Percentiles rank a stretch among this genome's conserved stretches.
Evolutionary conservation across 2,329 filamentous ascomycete species (phyloP).

Genomic region (Sporothrix euskadiensis): DNA sequence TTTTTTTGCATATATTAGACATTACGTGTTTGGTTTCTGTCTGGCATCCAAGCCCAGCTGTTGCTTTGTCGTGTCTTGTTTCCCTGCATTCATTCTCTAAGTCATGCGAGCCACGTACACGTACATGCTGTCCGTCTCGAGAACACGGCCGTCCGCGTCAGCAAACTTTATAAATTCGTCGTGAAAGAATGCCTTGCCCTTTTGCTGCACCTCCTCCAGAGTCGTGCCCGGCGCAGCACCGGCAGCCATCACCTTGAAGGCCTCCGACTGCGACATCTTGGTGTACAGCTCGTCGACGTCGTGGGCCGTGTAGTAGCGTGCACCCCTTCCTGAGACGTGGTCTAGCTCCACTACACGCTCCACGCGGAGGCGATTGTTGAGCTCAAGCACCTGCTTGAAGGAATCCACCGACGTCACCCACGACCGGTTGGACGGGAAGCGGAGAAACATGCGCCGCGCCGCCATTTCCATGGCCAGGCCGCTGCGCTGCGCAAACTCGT

Average conservation of each 20-base stretch:
- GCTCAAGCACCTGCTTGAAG: constrained; percentile 37
- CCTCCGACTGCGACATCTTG: constrained; percentile 31
- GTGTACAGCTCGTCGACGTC: constrained; percentile 40
- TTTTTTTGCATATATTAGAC: not conserved
- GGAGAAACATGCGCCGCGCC: constrained; percentile 33
- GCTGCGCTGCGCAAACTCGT: constrained; percentile 37
- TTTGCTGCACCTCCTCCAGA: constrained; percentile 32
- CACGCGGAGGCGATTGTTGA: constrained; percentile 35
- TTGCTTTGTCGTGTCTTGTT: not conserved
- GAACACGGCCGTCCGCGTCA: constrained; percentile 37
- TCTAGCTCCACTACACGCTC: constrained; percentile 37
- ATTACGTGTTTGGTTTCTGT: not conserved
- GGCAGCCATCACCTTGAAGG: constrained; percentile 21
- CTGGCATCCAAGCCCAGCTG: not conserved
- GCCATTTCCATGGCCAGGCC: constrained; percentile 37
- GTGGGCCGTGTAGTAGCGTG: constrained; percentile 34
- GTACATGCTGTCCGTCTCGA: constrained; percentile 38
- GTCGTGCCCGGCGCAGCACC: constrained; percentile 3
- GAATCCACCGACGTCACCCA: constrained; percentile 39
- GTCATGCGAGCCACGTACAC: constrained; percentile 36
- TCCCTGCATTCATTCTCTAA: not conserved
- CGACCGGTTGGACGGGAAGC: constrained; percentile 37
- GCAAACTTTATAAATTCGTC: constrained; percentile 39
- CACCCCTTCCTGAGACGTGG: constrained; percentile 35
- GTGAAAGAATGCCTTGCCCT: constrained; percentile 36